Evolutionary conservation across 2,329 filamentous ascomycete species (phyloP), one percentile per base, ranked within the genome.

Genomic region (Cladosporium sp.): DNA sequence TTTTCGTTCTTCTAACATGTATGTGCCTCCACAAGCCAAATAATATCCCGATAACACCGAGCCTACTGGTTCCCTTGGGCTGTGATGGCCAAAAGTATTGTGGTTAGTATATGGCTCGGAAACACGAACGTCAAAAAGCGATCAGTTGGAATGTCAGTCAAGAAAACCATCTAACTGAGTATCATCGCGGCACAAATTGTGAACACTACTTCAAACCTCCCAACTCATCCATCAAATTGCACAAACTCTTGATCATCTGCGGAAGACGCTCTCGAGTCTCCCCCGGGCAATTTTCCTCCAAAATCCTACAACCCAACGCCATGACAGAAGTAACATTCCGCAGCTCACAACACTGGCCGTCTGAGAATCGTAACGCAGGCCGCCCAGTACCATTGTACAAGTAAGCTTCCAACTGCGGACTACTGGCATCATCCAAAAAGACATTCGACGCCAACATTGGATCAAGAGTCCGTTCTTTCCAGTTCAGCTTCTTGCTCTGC

Each of bases 271-370:
- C 41, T 22, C 53, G 43, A 25, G 30, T 51, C 20, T 58, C 53
- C 13, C 54, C 54, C 4, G 57, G 56, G 43, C 53, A 55, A 41
- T 59, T 60, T 1, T 43, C 50, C 45, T 58, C 57, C 11, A 58
- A 48, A 13, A 56, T 51, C 6, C 40, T 38, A 11, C 55, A 50
- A 2, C 56, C 55, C 11, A 59, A 45, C 9, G 30, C 39, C 53
- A 59, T 55, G 2, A 59, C 52, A 27, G 43, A 33, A 20, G 53
- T 47, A 9, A 55, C 53, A 32, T 58, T 43, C 12, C 50, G 38
- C 13, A 57, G 19, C 27, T 58, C 54, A 38, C 53, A 51, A 32
- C 30, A 22, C 18, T 53, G 38, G 4, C 27, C 20, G 12, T 43
- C 40, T 1, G 19, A 22, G 9, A 52, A 39, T 7, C 49, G 54